A percentile compares a stretch with the other conserved stretches of the same genome.
Evolutionary conservation across 1,284 basidiomycete genomes (phyloP).

Genomic region (Malassezia japonica): DNA sequence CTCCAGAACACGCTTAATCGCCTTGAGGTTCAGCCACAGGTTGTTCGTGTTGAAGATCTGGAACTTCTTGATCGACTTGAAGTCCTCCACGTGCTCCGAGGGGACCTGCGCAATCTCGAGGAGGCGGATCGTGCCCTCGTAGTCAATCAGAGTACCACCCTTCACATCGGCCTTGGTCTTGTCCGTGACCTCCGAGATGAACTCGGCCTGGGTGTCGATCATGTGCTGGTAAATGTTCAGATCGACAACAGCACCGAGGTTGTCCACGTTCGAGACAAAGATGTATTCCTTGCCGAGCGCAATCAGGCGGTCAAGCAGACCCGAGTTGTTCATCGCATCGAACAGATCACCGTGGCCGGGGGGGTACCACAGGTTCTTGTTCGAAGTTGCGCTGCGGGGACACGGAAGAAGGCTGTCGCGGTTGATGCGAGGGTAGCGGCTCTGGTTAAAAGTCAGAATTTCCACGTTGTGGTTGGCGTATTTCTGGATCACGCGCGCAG

Average conservation of each 20-base stretch:
- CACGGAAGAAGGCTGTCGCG: constrained; percentile 87
- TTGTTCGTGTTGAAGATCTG: constrained; percentile 67
- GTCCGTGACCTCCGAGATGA: constrained; percentile 67
- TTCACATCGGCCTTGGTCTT: constrained; percentile 99
- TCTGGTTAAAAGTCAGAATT: constrained; percentile 76
- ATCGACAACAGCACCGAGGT: constrained; percentile 88
- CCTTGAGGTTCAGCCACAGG: constrained; percentile 82
- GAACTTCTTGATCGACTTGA: constrained; percentile 68
- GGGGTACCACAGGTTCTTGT: constrained; percentile 88
- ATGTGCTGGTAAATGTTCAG: constrained; percentile 56
- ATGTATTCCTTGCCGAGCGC: constrained; percentile 94
- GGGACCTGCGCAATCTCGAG: constrained; percentile 99
- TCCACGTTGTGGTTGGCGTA: constrained; percentile 66
- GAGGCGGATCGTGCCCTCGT: constrained; percentile 83
- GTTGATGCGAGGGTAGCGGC: constrained; percentile 91
- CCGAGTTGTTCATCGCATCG: constrained; percentile 86
- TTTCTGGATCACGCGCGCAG: constrained; percentile 79
- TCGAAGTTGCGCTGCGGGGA: constrained; percentile 72
- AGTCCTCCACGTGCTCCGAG: constrained; percentile 93
- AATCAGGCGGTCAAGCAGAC: constrained; percentile 87
- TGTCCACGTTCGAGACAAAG: constrained; percentile 98
- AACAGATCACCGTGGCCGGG: constrained; percentile 97
- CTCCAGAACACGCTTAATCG: constrained; percentile 90
- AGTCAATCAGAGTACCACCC: constrained; percentile 91
- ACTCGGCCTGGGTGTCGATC: constrained; percentile 49